A percentile compares a stretch with the other conserved stretches of the same genome.
Evolutionary conservation across 352 stramenopile genomes (phyloP).

Genomic region (Peronospora destructor): DNA sequence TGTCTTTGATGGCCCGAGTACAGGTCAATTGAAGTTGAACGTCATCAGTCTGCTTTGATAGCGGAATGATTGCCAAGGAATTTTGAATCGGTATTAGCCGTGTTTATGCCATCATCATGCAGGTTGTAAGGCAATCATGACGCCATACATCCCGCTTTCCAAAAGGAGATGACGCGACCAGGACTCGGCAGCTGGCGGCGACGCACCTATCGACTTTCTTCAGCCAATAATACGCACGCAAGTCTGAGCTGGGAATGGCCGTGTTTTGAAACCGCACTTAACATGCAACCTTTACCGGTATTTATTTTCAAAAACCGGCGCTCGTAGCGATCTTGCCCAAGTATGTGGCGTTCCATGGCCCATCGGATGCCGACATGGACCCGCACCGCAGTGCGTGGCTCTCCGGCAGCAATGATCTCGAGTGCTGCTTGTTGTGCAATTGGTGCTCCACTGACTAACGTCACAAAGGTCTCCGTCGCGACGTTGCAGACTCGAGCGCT

Average conservation of each 20-base stretch:
- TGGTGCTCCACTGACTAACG: background rate
- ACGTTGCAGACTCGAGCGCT: slow-evolving; percentile 17
- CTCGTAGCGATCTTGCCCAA: background rate
- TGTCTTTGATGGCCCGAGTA: too few species aligned
- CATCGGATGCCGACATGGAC: slow-evolving; percentile 23
- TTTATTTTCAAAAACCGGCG: too few species aligned
- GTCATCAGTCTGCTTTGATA: too few species aligned
- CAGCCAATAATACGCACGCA: slow-evolving; percentile 12
- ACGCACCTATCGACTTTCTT: slow-evolving; percentile 12
- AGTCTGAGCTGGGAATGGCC: background rate
- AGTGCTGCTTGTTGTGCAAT: background rate
- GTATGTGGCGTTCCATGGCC: slow-evolving; percentile 29
- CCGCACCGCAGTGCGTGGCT: slow-evolving; percentile 13
- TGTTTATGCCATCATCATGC: too few species aligned
- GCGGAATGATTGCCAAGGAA: too few species aligned
- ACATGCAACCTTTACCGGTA: too few species aligned
- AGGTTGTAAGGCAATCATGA: too few species aligned
- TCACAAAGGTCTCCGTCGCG: background rate
- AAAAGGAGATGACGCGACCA: slow-evolving; percentile 11
- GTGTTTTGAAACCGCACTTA: slow-evolving; percentile 10
- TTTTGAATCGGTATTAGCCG: too few species aligned
- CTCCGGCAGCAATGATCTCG: slow-evolving; percentile 3
- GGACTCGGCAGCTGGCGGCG: slow-evolving; percentile 4
- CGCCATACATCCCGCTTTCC: slow-evolving; percentile 15
- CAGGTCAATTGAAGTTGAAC: too few species aligned